Evolutionary conservation across 2,329 filamentous ascomycete species (phyloP), one percentile per base, ranked within the genome.

Genomic region (Paecilomyces sp.): DNA sequence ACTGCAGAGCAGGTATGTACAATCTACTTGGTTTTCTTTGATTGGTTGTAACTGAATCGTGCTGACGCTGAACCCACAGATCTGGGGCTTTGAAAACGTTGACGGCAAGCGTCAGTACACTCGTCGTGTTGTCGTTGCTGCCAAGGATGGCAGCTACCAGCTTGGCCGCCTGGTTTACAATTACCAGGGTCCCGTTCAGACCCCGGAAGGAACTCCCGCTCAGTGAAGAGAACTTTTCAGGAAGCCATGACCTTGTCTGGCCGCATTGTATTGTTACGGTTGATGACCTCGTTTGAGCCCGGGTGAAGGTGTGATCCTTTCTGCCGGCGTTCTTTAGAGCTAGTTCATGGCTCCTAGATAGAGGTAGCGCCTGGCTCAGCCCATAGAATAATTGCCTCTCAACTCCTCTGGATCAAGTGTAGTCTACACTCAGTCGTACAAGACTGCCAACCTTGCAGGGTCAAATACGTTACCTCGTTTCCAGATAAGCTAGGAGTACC

Each of bases 1-100:
- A 81, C 74, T 31, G 84, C 82, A 3, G 74, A 79, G 63, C 83
- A 85, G 77, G 76, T 79, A 66, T 56, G 68, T 66, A 56, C 61
- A 57, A 8, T 4, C 25, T 34, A 41, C 5, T 55, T 50, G 22
- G 25, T 28, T 28, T 18, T 11, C n/a, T n/a, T 47, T 18, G 13
- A 7, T 6, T 1, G 15, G 36, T 7, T 47, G 15, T 18, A 9
- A 47, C 9, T 18, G n/a, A 47, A 47, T 47, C 3, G 9, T 47
- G 15, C 41, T 47, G 41, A 47, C 18, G 34, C 33, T 57, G 18
- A 31, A 53, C 30, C 58, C 50, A 33, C 64, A 79, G 75, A 69
- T 77, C 61, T 80, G 78, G 78, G 78, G 78, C 12, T 80, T 80
- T 58, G 76, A 80, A 61, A 67, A 68, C 13, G 63, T 79, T 60